Evolutionary conservation across 495 filamentous ascomycete genomes (phyloP).

Genomic region (Glonium stellatum): DNA sequence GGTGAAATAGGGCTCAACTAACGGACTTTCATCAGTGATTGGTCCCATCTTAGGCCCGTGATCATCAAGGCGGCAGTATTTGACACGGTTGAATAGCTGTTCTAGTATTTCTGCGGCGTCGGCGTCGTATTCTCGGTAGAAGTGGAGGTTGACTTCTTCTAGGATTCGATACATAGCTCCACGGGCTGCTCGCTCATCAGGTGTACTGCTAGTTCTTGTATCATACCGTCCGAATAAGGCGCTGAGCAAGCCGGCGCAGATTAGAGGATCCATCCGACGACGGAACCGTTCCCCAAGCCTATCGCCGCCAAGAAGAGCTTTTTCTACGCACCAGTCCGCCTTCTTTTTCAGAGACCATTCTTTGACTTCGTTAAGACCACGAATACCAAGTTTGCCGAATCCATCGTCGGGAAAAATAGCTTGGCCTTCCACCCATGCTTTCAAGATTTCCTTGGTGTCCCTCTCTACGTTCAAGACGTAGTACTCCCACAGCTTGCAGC

Average conservation of each 20-base stretch:
- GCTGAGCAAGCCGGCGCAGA: constrained; percentile 63
- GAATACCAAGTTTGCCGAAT: constrained; percentile 39
- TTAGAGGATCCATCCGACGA: constrained; percentile 56
- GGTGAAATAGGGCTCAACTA: constrained; percentile 97
- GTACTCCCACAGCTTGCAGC: constrained; percentile 83
- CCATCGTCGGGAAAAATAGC: constrained; percentile 42
- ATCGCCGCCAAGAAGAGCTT: constrained; percentile 62
- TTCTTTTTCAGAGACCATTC: constrained; percentile 52
- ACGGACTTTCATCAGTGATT: constrained; percentile 64
- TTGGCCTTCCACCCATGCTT: constrained; percentile 60
- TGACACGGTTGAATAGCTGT: constrained; percentile 88
- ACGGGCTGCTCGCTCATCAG: constrained; percentile 31
- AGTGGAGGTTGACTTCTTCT: constrained; percentile 76
- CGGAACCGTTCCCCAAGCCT: constrained; percentile 71
- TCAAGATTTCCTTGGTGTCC: constrained; percentile 59
- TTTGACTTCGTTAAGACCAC: constrained; percentile 51
- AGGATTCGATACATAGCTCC: constrained; percentile 47
- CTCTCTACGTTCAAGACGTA: constrained; percentile 75
- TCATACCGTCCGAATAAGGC: constrained; percentile 63
- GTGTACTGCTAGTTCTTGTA: constrained; percentile 26
- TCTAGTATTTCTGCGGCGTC: constrained; percentile 78
- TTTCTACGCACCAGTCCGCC: constrained; percentile 51
- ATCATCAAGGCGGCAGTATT: constrained; percentile 84
- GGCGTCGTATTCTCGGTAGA: constrained; percentile 83
- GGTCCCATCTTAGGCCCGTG: constrained; percentile 83